These are phyloP conservation scores for Ananas comosus DNA, from an alignment of 176 grass and related monocot genomes.

Conservation along the genomic window DNA sequence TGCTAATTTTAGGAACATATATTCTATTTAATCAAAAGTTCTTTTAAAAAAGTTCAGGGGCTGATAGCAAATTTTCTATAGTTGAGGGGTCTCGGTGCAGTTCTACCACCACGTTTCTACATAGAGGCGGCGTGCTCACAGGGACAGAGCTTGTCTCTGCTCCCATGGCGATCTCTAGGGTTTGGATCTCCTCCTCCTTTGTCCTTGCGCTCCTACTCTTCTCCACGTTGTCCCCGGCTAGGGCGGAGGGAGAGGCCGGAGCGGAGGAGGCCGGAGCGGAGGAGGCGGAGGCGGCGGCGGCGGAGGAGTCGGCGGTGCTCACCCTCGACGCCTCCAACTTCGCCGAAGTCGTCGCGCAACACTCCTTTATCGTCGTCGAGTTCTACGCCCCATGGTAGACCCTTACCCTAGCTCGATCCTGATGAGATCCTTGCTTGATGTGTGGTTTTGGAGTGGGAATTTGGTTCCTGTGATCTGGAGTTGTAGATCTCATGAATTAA, in stretches of 20 bases:
- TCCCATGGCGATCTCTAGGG: constrained; percentile 39
- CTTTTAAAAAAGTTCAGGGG: too few relatives aligned
- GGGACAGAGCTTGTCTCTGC: neutral
- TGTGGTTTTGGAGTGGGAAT: neutral
- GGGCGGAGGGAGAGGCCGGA: neutral
- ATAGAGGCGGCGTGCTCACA: too few relatives aligned
- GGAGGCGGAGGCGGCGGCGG: neutral
- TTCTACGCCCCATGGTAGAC: constrained; percentile 86
- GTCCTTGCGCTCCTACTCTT: constrained; percentile 23
- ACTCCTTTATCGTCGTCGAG: constrained; percentile 66
- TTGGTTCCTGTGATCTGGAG: neutral
- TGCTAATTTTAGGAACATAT: too few relatives aligned
- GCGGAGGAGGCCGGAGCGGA: neutral
- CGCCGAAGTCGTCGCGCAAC: constrained; percentile 51
- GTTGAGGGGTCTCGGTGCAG: too few relatives aligned
- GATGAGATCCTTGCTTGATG: neutral
- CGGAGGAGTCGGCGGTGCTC: constrained; percentile 34
- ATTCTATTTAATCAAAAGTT: too few relatives aligned
- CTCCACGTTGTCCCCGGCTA: neutral
- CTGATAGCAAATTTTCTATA: too few relatives aligned
- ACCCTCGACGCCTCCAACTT: constrained; percentile 52
- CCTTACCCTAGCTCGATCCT: neutral
- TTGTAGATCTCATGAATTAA: too few relatives aligned
- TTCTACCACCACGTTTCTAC: too few relatives aligned
- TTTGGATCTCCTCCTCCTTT: constrained; percentile 27